A percentile compares a stretch with the other conserved stretches of the same genome.
Conservation (phyloP, 306 rosid genomes). For the Vigna trinervia region DNA sequence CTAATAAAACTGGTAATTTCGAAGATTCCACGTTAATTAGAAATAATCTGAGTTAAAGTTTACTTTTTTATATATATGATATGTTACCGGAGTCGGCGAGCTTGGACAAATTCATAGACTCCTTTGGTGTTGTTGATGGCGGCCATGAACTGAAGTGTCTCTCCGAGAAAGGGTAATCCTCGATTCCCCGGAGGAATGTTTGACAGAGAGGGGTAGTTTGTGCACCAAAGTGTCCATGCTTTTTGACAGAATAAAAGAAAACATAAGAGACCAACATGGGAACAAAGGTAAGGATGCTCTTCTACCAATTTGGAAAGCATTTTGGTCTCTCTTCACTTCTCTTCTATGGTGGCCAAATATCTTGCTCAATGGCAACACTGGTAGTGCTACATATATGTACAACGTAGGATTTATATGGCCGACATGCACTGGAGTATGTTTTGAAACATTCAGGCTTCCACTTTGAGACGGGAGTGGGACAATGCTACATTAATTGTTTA, state of each 20-base stretch:
- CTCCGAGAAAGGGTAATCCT: conserved; percentile 79
- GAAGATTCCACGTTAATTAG: no score
- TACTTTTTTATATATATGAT: no score
- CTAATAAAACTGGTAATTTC: no score
- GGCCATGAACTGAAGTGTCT: conserved; percentile 90
- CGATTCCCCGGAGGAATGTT: conserved; percentile 66
- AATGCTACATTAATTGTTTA: conserved; percentile 9
- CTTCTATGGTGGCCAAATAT: background rate
- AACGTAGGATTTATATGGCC: conserved; percentile 51
- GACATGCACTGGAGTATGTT: conserved; percentile 48
- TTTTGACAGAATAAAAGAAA: conserved; percentile 36
- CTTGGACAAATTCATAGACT: conserved; percentile 73
- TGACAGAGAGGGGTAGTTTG: conserved; percentile 33
- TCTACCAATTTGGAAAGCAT: conserved; percentile 54
- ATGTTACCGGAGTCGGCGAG: conserved; percentile 67
- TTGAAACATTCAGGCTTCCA: conserved; percentile 46
- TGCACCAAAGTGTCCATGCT: conserved; percentile 22
- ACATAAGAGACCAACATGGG: conserved; percentile 28
- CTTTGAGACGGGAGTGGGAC: conserved; percentile 41
- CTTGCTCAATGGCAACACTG: background rate
- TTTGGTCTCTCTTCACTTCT: conserved; percentile 5
- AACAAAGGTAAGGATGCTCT: conserved; percentile 35
- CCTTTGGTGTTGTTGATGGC: conserved; percentile 73
- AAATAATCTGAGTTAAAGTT: no score
- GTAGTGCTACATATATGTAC: background rate